These are phyloP conservation scores for Candida ortonii DNA, from an alignment of 805 yeast species.

Conservation along the genomic window DNA sequence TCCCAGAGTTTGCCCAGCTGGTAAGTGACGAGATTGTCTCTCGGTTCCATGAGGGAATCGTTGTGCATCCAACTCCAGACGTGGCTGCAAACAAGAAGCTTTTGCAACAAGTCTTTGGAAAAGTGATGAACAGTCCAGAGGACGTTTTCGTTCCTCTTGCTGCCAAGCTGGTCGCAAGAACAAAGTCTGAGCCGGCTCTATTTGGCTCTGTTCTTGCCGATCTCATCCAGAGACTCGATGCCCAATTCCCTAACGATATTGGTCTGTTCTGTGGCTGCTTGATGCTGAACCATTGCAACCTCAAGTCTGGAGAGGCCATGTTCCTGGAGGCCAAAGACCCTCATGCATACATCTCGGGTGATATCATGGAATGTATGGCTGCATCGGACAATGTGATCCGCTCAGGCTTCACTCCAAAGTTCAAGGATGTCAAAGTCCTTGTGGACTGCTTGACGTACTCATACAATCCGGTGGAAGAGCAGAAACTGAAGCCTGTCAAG, in stretches of 20 bases:
- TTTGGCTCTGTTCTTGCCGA: conserved; percentile 64
- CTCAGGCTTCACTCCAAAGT: conserved; percentile 99
- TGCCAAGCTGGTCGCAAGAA: conserved; percentile 60
- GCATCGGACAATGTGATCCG: conserved; percentile 97
- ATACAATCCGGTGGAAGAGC: conserved; percentile 86
- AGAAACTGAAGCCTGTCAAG: conserved; percentile 70
- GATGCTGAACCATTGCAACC: conserved; percentile 80
- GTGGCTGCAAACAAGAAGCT: conserved; percentile 59
- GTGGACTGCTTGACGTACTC: conserved; percentile 89
- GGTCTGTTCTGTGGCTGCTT: conserved; percentile 96
- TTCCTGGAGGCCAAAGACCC: conserved; percentile 96
- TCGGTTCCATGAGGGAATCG: conserved; percentile 51
- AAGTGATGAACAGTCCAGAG: conserved; percentile 81
- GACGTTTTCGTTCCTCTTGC: conserved; percentile 55
- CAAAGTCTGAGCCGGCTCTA: conserved; percentile 53
- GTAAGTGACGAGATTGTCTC: conserved; percentile 62
- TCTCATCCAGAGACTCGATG: conserved; percentile 71
- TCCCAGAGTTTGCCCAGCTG: conserved; percentile 73
- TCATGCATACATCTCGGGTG: conserved; percentile 96
- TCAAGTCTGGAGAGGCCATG: conserved; percentile 92
- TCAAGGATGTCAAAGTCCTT: conserved; percentile 88
- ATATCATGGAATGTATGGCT: conserved; percentile 99
- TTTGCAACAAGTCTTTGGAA: conserved; percentile 72
- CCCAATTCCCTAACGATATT: conserved; percentile 89
- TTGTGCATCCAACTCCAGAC: conserved; percentile 38